Percentiles rank a stretch among this genome's conserved stretches.
These are phyloP conservation scores for Neofusicoccum cordaticola DNA, from an alignment of 2,329 filamentous ascomycete genomes.

Conservation along the genomic window DNA sequence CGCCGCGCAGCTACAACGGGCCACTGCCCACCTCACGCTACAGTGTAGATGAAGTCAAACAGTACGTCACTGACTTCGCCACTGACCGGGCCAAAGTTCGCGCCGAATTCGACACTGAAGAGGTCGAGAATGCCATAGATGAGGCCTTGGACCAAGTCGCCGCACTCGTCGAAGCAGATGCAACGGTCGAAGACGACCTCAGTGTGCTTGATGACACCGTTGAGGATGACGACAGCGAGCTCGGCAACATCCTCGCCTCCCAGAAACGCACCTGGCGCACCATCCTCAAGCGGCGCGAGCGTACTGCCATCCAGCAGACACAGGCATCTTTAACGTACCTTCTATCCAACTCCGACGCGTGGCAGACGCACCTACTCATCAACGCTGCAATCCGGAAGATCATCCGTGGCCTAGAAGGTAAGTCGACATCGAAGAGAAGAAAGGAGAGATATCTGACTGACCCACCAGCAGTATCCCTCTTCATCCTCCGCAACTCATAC, in stretches of 20 bases:
- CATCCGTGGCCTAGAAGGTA: neutral
- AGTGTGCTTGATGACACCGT: neutral
- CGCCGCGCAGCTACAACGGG: neutral
- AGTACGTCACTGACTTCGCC: neutral
- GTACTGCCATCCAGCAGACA: neutral
- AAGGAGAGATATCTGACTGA: neutral
- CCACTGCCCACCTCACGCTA: neutral
- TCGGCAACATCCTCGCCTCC: neutral
- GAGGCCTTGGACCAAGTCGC: no score
- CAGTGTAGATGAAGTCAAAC: neutral
- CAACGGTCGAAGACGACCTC: neutral
- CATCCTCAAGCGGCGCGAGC: neutral
- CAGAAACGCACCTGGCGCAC: neutral
- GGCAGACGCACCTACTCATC: neutral
- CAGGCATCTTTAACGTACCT: neutral
- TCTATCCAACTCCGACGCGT: neutral
- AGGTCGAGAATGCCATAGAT: no score
- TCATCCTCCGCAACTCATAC: constrained; percentile 21
- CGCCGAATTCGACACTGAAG: no score
- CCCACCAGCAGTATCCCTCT: neutral
- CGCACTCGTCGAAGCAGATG: neutral
- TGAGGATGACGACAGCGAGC: neutral
- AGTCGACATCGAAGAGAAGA: neutral
- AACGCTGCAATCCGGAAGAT: neutral
- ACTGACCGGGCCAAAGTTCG: neutral